Conservation (phyloP, 768 basidiomycete species). For the Kwoniella sp. region DNA sequence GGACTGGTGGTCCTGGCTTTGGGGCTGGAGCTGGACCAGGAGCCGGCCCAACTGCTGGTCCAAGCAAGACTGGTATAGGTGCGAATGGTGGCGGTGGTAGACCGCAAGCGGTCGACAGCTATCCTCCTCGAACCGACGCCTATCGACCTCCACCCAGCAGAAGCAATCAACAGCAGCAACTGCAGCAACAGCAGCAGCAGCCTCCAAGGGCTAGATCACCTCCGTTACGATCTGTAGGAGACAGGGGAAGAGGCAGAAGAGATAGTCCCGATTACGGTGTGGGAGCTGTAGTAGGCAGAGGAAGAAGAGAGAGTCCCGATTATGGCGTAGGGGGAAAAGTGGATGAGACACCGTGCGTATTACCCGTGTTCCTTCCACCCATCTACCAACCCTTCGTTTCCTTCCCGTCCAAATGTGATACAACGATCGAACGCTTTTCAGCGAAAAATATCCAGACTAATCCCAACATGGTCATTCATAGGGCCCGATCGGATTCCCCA, state of each 20-base stretch:
- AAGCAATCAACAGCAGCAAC: background rate
- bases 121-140: background rate
- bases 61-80: no score
- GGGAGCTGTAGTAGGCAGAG: slow-evolving; percentile 1
- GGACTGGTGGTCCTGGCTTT: background rate
- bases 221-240: background rate
- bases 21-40: background rate
- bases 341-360: slow-evolving; percentile 6
- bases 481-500: slow-evolving; percentile 11
- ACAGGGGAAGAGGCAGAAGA: slow-evolving; percentile 10
- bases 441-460: no score
- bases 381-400: no score
- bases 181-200: background rate
- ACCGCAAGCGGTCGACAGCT: background rate
- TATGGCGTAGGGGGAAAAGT: slow-evolving; percentile 37
- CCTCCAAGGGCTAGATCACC: background rate
- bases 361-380: background rate
- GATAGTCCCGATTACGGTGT: slow-evolving; percentile 44
- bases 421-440: no score
- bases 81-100: background rate
- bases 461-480: background rate
- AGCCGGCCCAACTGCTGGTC: no score
- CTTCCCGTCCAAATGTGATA: no score
- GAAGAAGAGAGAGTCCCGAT: slow-evolving; percentile 31
- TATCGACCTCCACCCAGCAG: background rate